A percentile compares a stretch with the other conserved stretches of the same genome.
phyloP scores from a whole-genome alignment of 306 rosid species.

The Styphnolobium japonicum region DNA sequence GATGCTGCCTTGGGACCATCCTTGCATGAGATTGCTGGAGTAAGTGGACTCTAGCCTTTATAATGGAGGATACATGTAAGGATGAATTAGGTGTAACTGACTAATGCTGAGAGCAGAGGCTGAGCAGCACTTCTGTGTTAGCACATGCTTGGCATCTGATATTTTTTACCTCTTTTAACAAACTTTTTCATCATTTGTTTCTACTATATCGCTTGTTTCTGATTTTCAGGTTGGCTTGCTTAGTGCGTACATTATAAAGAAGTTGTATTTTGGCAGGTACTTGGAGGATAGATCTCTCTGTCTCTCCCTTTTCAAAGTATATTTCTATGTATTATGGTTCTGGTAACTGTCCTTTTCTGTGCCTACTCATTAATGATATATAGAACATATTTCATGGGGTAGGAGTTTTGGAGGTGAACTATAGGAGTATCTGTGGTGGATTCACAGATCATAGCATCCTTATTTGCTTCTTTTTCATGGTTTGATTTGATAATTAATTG shows the following conservation, averaged over 20 bases:
- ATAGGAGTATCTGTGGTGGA: not conserved
- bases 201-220: not conserved
- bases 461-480: not conserved
- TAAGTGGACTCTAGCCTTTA: not conserved
- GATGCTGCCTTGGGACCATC: not conserved
- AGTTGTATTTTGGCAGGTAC: constrained; percentile 55
- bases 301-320: not conserved
- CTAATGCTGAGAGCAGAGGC: not conserved
- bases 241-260: constrained; percentile 47
- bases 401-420: not conserved
- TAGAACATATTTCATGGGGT: not conserved
- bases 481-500: not conserved
- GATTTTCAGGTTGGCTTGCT: constrained; percentile 55
- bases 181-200: not conserved
- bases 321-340: not conserved
- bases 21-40: not conserved
- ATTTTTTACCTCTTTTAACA: not conserved
- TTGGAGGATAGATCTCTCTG: not conserved
- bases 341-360: not conserved
- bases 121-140: not conserved
- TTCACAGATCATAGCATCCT: not conserved
- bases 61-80: not conserved
- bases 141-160: not conserved
- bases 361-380: not conserved
- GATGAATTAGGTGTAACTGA: not conserved